Conservation (phyloP, 2,329 filamentous ascomycete species). For the Fonsecaea nubica region DNA sequence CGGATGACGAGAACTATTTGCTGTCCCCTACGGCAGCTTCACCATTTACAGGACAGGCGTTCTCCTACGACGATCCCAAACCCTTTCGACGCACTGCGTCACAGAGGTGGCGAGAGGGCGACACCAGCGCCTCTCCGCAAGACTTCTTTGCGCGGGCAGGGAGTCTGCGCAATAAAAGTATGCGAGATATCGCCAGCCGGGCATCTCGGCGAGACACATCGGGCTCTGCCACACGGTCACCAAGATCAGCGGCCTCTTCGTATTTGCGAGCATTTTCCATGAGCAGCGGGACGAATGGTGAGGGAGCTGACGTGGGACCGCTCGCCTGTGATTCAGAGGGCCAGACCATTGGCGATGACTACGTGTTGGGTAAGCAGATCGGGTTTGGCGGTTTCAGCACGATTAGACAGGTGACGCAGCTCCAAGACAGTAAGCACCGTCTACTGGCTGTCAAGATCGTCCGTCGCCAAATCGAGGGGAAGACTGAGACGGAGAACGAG, state of each 20-base stretch:
- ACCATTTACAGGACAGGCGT: conserved; percentile 28
- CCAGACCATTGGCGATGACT: conserved; percentile 69
- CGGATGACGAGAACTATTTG: conserved; percentile 25
- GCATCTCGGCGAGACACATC: conserved; percentile 36
- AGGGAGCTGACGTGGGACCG: conserved; percentile 41
- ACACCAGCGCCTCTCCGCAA: conserved; percentile 47
- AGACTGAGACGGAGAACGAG: conserved; percentile 67
- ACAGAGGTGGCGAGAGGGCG: conserved; percentile 40
- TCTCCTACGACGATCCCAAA: conserved; percentile 38
- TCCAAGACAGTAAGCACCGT: conserved; percentile 62
- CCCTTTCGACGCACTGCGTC: conserved; percentile 38
- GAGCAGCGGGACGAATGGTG: conserved; percentile 50
- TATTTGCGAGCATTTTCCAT: conserved; percentile 59
- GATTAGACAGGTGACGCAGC: conserved; percentile 70
- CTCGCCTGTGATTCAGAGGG: conserved; percentile 70
- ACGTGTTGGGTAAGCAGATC: conserved; percentile 71
- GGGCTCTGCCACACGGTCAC: conserved; percentile 53
- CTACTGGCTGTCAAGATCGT: conserved; percentile 70
- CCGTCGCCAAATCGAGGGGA: conserved; percentile 62
- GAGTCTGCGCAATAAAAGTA: conserved; percentile 37
- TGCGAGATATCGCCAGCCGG: conserved; percentile 30
- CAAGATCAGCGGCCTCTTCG: conserved; percentile 64
- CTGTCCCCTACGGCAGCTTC: conserved; percentile 33
- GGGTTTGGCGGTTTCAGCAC: conserved; percentile 70
- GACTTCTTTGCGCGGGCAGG: conserved; percentile 40